phyloP scores from a whole-genome alignment of 2,329 filamentous ascomycete species.

The Tolypocladium inflatum region DNA sequence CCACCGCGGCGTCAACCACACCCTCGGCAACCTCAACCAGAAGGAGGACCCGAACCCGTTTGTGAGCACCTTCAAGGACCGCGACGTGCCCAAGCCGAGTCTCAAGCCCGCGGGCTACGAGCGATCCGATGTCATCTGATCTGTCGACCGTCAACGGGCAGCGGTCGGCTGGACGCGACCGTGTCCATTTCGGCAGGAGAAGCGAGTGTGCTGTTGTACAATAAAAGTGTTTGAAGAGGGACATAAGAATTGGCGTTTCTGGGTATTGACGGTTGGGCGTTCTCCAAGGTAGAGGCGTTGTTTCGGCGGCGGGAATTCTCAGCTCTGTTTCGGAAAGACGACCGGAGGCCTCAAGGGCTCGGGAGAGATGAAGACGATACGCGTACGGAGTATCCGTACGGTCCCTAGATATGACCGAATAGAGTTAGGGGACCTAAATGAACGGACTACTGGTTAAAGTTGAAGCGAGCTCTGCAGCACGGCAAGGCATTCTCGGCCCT shows the following conservation, averaged over 20 bases:
- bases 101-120: constrained; percentile 69
- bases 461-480: neutral
- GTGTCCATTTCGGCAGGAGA: no score
- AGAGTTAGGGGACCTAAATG: neutral
- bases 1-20: constrained; percentile 94
- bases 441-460: neutral
- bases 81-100: constrained; percentile 55
- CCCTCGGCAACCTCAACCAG: constrained; percentile 78
- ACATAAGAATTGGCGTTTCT: neutral
- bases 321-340: neutral
- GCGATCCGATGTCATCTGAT: constrained; percentile 64
- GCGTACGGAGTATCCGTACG: no score
- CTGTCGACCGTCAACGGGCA: neutral
- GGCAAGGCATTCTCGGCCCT: neutral
- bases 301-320: neutral
- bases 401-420: neutral
- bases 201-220: neutral
- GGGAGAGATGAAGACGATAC: neutral
- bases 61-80: constrained; percentile 70
- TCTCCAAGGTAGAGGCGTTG: neutral
- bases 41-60: constrained; percentile 88
- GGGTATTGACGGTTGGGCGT: neutral
- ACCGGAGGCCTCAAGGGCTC: neutral
- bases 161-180: neutral
- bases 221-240: neutral